These are phyloP conservation scores for Lycium barbarum DNA, from an alignment of 257 asterid species.

Conservation along the genomic window DNA sequence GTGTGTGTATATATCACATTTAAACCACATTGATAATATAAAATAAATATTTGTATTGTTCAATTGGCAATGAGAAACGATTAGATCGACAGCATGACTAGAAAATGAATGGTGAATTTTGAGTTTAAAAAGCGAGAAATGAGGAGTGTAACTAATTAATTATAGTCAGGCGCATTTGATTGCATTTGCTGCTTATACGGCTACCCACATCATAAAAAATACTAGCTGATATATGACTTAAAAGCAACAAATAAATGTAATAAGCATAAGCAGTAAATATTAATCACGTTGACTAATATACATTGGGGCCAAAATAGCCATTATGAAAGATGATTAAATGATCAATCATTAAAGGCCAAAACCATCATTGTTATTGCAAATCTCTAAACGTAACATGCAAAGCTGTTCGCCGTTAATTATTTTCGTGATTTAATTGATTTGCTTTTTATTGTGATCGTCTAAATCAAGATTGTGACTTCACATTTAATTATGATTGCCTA, in stretches of 20 bases:
- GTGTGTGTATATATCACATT: no score
- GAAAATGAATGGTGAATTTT: neutral
- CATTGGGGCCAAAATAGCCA: slow-evolving; percentile 35
- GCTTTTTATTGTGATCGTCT: neutral
- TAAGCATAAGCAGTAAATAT: slow-evolving; percentile 6
- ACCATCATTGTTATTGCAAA: slow-evolving; percentile 24
- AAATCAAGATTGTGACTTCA: neutral
- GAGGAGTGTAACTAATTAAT: neutral
- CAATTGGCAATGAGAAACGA: neutral
- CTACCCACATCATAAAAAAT: neutral
- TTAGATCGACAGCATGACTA: neutral
- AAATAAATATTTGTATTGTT: no score
- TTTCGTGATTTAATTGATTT: neutral
- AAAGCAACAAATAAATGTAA: neutral
- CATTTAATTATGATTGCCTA: no score
- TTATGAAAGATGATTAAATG: slow-evolving; percentile 44
- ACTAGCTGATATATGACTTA: neutral
- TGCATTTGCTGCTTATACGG: slow-evolving; percentile 2
- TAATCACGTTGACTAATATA: slow-evolving; percentile 5
- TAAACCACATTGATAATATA: no score
- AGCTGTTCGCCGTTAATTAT: neutral
- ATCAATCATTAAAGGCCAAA: slow-evolving; percentile 38
- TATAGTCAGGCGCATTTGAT: neutral
- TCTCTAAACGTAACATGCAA: slow-evolving; percentile 6
- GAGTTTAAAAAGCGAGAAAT: neutral